Base-by-base conservation (phyloP, 2,329 filamentous ascomycete genomes). In the Aspergillus awamori region DNA sequence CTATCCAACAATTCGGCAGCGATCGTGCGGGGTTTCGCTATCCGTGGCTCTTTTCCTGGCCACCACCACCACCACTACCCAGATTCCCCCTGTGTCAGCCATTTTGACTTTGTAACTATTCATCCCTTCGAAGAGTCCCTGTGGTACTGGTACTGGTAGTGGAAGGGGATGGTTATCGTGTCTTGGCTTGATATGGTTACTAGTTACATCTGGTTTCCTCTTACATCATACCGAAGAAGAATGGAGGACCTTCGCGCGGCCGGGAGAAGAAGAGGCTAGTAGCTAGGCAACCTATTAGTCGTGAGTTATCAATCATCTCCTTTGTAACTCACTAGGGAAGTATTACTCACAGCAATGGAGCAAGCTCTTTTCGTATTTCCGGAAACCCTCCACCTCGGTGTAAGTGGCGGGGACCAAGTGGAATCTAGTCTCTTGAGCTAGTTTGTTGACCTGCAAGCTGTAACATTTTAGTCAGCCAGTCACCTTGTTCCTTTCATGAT, bases 11-110 rank as follows among this genome's bases (percentile, higher is more conserved):
- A 49, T 17, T 17, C 45, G 13, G 13, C 26, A 26, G 22, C 45
- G 47, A 51, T 51, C 47, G 47, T 51, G 47, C 47, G 47, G 47
- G 47, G 47, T 51, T 51, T n/a, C 47, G 33, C 28, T 30, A 13
- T 17, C 47, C 41, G 24, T 45, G 20, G 22, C 41, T 41, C 17
- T 24, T 22, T 45, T 45, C 7, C 41, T 45, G 41, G 41, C 10
- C 41, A 45, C 20, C 28, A 30, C 28, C 28, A 30, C 28, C 28
- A 30, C 41, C n/a, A 17, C 41, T 5, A 17, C 11, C 41, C 6
- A 8, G 41, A 5, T 20, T n/a, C 41, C 41, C 20, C 20, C 17
- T 13, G 7, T 13, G n/a, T 13, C 33, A 36, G 33, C 11, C 33
- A 36, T 13, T 36, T 15, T 20, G 17, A 13, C 33, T 36, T 36